Base-by-base conservation (phyloP, 768 basidiomycete species). In the Lyophyllum shimeji region DNA sequence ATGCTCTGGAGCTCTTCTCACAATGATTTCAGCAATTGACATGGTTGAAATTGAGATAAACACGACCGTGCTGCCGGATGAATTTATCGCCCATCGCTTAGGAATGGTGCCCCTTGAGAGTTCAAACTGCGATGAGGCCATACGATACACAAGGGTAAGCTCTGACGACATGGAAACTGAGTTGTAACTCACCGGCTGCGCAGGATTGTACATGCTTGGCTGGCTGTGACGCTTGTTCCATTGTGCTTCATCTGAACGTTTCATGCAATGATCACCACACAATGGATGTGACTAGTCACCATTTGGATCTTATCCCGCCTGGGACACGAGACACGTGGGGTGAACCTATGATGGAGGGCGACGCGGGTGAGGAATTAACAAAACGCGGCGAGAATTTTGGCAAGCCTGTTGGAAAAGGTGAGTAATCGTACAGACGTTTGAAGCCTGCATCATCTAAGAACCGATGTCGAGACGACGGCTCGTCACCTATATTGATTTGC, bases 41-140 rank as follows among this genome's bases (percentile, higher is more conserved):
- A 88, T 96, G 73, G 96, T 98, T 11, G 90, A 94, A 71, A 89
- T 98, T 60, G 83, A 89, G 56, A 82, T 82, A 53, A 99, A 99
- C 70, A 94, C 93, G 4, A 86, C 92, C 1, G 95, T 97, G 3
- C 75, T 99, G 20, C 93, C 95, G 1, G 97, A 99, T 72, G 97
- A 99, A 74, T 97, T 95, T 75, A 89, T 99, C 58, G 93, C 95
- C 0, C 97, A 99, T 71, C 85, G 97, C 49, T 78, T 99, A 27
- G 97, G 97, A 21, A 89, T 97, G 84, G 80, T 99, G 25, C 97
- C 97, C 7, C 77, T 99, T 21, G 78, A 88, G 49, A 95, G 93
- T 71, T 77, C 85, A 37, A 91, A 90, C 61, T 95, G 93, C 62
- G 92, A 94, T 58, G 91, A 93, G 65, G 91, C 84, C 20, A 90